Evolutionary conservation across 1,284 basidiomycete genomes (phyloP).

Genomic region (Coniferiporia weirii): DNA sequence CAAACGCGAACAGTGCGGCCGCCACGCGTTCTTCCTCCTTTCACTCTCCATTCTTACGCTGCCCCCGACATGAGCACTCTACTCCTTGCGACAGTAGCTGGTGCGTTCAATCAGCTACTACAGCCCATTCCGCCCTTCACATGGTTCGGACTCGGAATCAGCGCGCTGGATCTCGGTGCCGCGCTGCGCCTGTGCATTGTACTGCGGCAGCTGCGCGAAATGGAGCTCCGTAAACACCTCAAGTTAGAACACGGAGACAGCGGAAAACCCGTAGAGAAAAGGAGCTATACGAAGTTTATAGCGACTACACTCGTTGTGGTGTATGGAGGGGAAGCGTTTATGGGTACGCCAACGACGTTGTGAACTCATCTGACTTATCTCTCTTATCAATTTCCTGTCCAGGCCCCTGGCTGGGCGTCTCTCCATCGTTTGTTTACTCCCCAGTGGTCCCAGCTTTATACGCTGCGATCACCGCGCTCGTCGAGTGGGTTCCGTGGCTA

Average conservation of each 20-base stretch:
- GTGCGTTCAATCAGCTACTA: constrained; percentile 48
- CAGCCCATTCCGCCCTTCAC: constrained; percentile 62
- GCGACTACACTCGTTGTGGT: constrained; percentile 59
- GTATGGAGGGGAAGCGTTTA: constrained; percentile 67
- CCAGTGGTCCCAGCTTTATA: constrained; percentile 55
- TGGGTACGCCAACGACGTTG: constrained; percentile 35
- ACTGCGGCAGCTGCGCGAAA: constrained; percentile 61
- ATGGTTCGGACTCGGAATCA: constrained; percentile 57
- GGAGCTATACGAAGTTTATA: constrained; percentile 53
- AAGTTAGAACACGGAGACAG: constrained; percentile 20
- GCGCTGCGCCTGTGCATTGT: constrained; percentile 61
- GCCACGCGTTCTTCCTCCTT: too few species aligned
- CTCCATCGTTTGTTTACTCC: constrained; percentile 68
- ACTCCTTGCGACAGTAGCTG: constrained; percentile 39
- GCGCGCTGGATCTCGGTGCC: constrained; percentile 58
- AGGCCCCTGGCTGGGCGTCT: constrained; percentile 60
- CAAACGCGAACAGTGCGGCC: too few species aligned
- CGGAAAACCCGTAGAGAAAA: constrained; percentile 35
- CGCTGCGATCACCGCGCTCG: constrained; percentile 45
- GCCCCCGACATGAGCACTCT: constrained; percentile 8
- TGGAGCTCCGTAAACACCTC: constrained; percentile 39
- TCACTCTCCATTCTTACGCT: background rate
- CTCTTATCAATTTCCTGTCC: background rate
- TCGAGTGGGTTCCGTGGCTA: constrained; percentile 54
- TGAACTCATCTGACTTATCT: constrained; percentile 10